These are phyloP conservation scores for Melastoma candidum DNA, from an alignment of 441 rosid genomes.

Conservation along the genomic window DNA sequence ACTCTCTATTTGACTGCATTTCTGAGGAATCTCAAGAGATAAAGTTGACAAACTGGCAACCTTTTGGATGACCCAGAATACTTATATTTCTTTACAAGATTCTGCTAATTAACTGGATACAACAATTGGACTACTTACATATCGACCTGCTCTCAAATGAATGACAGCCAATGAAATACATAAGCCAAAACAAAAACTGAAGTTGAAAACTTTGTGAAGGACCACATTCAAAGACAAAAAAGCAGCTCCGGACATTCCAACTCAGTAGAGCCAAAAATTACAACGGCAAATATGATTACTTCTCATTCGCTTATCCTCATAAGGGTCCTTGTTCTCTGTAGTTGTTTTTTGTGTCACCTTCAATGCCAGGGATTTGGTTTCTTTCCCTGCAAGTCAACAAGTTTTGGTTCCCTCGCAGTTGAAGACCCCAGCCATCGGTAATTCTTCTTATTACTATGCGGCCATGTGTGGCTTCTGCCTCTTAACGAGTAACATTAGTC, in stretches of 20 bases:
- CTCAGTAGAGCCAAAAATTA: constrained; percentile 1
- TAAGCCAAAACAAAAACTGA: no score
- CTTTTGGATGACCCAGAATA: background rate
- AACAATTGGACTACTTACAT: background rate
- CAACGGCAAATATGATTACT: background rate
- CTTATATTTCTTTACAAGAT: background rate
- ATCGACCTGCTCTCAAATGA: constrained; percentile 2
- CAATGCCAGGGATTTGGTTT: constrained; percentile 49
- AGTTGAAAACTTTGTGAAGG: no score
- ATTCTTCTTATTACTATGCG: constrained; percentile 4
- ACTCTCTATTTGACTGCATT: constrained; percentile 94
- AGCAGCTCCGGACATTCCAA: background rate
- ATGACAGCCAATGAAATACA: background rate
- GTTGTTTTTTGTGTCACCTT: no score
- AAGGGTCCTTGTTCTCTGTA: no score
- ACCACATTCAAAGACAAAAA: background rate
- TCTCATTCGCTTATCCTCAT: no score
- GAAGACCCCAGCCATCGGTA: constrained; percentile 40
- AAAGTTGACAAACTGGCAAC: constrained; percentile 3
- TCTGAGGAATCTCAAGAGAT: constrained; percentile 29
- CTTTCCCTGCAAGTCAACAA: constrained; percentile 29
- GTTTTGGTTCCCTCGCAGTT: constrained; percentile 19
- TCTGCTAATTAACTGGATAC: background rate
- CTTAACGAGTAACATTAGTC: background rate
- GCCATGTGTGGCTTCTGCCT: background rate